Conservation (phyloP, 163 green algal species). For the Coccomyxa subellipsoidea region DNA sequence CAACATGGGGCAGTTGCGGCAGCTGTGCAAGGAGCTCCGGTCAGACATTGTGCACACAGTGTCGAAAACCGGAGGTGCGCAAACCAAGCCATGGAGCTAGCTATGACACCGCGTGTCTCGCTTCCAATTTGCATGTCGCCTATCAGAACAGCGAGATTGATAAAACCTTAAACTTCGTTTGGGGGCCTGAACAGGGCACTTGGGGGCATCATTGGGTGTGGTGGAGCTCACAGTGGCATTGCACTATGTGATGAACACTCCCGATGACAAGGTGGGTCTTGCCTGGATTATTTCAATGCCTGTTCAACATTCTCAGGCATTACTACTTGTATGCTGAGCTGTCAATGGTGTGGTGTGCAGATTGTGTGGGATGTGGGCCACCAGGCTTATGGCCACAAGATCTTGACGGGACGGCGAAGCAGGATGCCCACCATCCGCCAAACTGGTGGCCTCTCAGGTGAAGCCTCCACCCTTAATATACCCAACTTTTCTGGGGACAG, state of each 20-base stretch:
- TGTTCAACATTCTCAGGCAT: neutral
- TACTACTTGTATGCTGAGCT: too few species aligned
- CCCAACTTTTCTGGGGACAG: neutral
- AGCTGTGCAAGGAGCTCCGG: slow-evolving; percentile 87
- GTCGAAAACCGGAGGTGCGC: slow-evolving; percentile 86
- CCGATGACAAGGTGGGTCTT: slow-evolving; percentile 72
- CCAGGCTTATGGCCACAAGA: slow-evolving; percentile 98
- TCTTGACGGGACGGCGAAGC: slow-evolving; percentile 87
- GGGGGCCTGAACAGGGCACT: slow-evolving; percentile 57
- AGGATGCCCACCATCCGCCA: slow-evolving; percentile 93
- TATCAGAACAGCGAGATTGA: neutral
- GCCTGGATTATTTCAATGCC: neutral
- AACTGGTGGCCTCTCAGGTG: slow-evolving; percentile 84
- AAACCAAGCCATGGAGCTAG: neutral
- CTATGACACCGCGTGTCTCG: neutral
- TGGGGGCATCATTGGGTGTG: slow-evolving; percentile 94
- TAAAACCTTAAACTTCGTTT: neutral
- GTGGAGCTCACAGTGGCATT: slow-evolving; percentile 97
- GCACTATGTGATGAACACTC: slow-evolving; percentile 98
- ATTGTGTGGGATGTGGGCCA: slow-evolving; percentile 93
- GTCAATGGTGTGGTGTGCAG: too few species aligned
- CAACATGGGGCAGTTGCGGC: slow-evolving; percentile 75
- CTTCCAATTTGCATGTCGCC: neutral
- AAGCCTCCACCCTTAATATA: neutral
- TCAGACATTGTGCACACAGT: slow-evolving; percentile 92